Conservation (phyloP, 768 basidiomycete genomes). For the Suillus weaverae region DNA sequence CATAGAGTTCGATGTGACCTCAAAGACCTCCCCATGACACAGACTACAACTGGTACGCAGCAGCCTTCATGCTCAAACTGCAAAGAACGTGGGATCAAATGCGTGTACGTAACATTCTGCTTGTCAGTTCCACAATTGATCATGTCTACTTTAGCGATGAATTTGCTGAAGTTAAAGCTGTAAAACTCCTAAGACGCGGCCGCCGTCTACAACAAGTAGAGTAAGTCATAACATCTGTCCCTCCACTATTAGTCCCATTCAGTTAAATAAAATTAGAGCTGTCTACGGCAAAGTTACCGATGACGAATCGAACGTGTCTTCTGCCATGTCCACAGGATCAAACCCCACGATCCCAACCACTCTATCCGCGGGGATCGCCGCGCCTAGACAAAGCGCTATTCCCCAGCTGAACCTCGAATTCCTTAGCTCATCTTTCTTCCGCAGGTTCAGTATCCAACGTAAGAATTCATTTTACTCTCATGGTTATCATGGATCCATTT, state of each 20-base stretch:
- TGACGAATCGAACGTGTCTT: slow-evolving; percentile 33
- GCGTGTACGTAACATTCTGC: slow-evolving; percentile 71
- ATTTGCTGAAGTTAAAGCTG: slow-evolving; percentile 87
- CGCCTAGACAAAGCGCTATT: slow-evolving; percentile 44
- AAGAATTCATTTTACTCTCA: slow-evolving; percentile 27
- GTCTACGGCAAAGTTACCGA: slow-evolving; percentile 73
- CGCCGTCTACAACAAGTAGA: slow-evolving; percentile 83
- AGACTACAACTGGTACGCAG: slow-evolving; percentile 42
- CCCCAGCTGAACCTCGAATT: slow-evolving; percentile 77
- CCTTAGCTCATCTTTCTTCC: slow-evolving; percentile 83
- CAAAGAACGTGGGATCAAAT: slow-evolving; percentile 84
- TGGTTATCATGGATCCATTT: slow-evolving; percentile 11
- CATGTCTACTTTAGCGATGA: slow-evolving; percentile 62
- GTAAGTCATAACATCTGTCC: slow-evolving; percentile 44
- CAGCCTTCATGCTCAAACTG: slow-evolving; percentile 81
- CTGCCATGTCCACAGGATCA: slow-evolving; percentile 21
- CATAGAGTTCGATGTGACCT: slow-evolving; percentile 89
- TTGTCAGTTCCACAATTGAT: slow-evolving; percentile 11
- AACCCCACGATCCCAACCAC: slow-evolving; percentile 17
- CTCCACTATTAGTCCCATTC: slow-evolving; percentile 7
- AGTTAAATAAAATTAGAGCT: slow-evolving; percentile 45
- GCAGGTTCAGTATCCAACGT: slow-evolving; percentile 85
- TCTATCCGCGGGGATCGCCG: slow-evolving; percentile 8
- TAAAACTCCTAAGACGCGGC: slow-evolving; percentile 79
- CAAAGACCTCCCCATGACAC: slow-evolving; percentile 69